Percentiles rank a stretch among this genome's conserved stretches.
phyloP scores from a whole-genome alignment of 164 flowering plant genomes.

The Umbellularia californica region DNA sequence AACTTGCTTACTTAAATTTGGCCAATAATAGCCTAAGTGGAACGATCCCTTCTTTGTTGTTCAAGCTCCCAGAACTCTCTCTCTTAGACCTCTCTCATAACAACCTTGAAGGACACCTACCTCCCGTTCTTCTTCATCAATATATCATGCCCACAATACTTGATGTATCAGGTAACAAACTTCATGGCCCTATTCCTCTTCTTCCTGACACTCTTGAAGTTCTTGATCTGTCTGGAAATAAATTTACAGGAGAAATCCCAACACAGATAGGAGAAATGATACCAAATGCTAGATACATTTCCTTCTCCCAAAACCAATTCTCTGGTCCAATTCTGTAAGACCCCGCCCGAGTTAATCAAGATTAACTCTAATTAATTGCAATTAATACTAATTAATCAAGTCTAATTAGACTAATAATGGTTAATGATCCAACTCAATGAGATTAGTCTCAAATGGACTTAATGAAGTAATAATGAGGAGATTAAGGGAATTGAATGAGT shows the following conservation, averaged over 20 bases:
- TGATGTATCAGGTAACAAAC: constrained; percentile 9
- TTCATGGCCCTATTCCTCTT: constrained; percentile 8
- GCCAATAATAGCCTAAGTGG: constrained; percentile 2
- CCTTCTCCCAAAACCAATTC: background rate
- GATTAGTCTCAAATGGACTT: too few relatives aligned
- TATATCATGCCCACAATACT: background rate
- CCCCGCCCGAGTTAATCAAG: too few relatives aligned
- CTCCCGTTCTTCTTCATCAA: background rate
- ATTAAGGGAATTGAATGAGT: too few relatives aligned
- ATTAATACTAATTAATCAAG: too few relatives aligned
- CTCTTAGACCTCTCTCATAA: constrained; percentile 4
- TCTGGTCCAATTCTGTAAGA: constrained; percentile 1
- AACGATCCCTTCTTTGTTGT: constrained; percentile 10
- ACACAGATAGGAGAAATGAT: background rate
- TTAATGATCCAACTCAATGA: too few relatives aligned
- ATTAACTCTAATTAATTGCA: too few relatives aligned
- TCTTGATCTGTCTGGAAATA: constrained; percentile 1
- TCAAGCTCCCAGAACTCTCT: constrained; percentile 6
- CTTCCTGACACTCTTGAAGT: background rate
- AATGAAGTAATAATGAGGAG: too few relatives aligned
- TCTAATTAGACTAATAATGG: too few relatives aligned
- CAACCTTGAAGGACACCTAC: constrained; percentile 6
- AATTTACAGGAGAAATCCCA: background rate
- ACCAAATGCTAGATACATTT: constrained; percentile 1
- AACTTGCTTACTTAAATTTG: constrained; percentile 1